Percentiles rank a stretch among this genome's conserved stretches.
phyloP scores from a whole-genome alignment of 1,139 yeast genomes.

The Eremothecium cymbalariae region DNA sequence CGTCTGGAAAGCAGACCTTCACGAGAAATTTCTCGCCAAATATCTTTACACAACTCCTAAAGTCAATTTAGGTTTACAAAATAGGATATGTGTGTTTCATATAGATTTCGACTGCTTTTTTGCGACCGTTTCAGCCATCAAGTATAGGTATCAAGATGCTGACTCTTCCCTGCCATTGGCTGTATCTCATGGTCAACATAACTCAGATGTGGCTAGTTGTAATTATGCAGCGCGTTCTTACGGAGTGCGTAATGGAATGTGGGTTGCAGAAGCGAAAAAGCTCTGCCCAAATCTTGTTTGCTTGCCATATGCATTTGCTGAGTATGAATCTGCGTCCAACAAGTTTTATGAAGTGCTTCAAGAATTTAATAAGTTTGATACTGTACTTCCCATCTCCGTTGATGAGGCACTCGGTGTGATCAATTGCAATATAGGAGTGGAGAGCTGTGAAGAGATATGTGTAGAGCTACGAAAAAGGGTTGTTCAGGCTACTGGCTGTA shows the following conservation, averaged over 20 bases:
- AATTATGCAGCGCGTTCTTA: slow-evolving; percentile 70
- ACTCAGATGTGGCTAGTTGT: slow-evolving; percentile 78
- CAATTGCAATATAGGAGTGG: slow-evolving; percentile 32
- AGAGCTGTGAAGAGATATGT: slow-evolving; percentile 10
- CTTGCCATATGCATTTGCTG: slow-evolving; percentile 65
- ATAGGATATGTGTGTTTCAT: slow-evolving; percentile 45
- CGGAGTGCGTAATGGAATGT: slow-evolving; percentile 85
- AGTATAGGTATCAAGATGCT: slow-evolving; percentile 40
- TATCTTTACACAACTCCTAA: slow-evolving; percentile 31
- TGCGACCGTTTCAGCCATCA: slow-evolving; percentile 73
- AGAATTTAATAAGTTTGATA: slow-evolving; percentile 32
- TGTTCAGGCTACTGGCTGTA: slow-evolving; percentile 44
- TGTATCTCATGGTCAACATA: slow-evolving; percentile 69
- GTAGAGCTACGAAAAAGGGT: slow-evolving; percentile 37
- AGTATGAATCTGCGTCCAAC: slow-evolving; percentile 56
- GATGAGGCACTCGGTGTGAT: slow-evolving; percentile 84
- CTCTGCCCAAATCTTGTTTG: slow-evolving; percentile 58
- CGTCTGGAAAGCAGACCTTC: slow-evolving; percentile 73
- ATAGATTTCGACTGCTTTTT: slow-evolving; percentile 93
- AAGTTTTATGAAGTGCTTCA: slow-evolving; percentile 43
- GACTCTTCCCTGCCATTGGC: slow-evolving; percentile 57
- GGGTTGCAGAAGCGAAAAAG: slow-evolving; percentile 59
- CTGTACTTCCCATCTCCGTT: slow-evolving; percentile 75
- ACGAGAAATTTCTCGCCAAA: slow-evolving; percentile 45
- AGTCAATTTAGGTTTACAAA: slow-evolving; percentile 6